phyloP scores from a whole-genome alignment of 345 rosid genomes.

The Syzygium grande region DNA sequence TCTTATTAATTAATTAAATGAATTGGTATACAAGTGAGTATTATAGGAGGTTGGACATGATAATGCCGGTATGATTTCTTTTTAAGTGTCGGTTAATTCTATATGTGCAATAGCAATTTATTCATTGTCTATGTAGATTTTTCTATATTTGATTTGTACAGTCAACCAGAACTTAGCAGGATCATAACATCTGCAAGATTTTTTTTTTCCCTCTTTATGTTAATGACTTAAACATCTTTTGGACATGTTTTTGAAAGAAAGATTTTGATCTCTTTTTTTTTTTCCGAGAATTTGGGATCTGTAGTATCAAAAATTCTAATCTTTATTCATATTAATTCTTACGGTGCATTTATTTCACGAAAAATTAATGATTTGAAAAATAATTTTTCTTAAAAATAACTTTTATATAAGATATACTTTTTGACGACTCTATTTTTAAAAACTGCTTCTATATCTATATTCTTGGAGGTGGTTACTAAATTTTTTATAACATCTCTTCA shows the following conservation, averaged over 20 bases:
- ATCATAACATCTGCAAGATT: neutral
- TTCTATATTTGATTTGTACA: neutral
- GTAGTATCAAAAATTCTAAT: neutral
- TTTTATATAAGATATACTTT: neutral
- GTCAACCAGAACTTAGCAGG: neutral
- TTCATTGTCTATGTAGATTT: neutral
- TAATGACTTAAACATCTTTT: neutral
- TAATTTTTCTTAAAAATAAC: neutral
- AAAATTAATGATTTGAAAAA: neutral
- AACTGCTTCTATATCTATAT: neutral
- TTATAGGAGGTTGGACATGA: neutral
- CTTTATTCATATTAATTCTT: too few species aligned
- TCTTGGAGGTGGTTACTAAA: neutral
- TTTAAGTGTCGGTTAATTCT: neutral
- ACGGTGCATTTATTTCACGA: too few species aligned
- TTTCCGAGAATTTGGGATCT: neutral
- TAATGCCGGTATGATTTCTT: neutral
- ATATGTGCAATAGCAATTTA: neutral
- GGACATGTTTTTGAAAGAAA: neutral
- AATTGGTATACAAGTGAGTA: neutral
- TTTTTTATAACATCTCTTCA: neutral
- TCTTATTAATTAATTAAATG: neutral
- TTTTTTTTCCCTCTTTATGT: neutral
- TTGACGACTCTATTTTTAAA: neutral
- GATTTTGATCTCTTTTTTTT: neutral